Percentiles rank a stretch among this genome's conserved stretches.
These are phyloP conservation scores for Sambucus nigra DNA, from an alignment of 129 eudicot species.

Conservation along the genomic window DNA sequence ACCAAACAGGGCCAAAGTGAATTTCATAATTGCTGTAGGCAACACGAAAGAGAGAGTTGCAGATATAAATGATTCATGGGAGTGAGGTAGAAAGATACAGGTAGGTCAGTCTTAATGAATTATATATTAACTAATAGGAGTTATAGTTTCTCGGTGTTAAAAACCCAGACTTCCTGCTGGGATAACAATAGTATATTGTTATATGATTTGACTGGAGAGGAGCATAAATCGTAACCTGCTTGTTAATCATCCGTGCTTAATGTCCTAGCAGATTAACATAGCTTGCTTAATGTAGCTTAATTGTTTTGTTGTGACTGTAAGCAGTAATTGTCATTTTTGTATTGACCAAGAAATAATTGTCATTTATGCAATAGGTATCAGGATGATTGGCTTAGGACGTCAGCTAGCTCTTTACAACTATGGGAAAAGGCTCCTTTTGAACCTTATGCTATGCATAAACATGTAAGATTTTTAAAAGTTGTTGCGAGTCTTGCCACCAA, in stretches of 20 bases:
- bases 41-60: too few relatives aligned
- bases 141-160: neutral
- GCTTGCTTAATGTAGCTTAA: neutral
- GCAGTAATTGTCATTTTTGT: neutral
- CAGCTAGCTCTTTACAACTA: slow-evolving; percentile 72
- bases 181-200: neutral
- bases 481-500: too few relatives aligned
- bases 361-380: slow-evolving; percentile 60
- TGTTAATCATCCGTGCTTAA: neutral
- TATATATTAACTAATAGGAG: too few relatives aligned
- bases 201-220: neutral
- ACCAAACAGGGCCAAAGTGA: too few relatives aligned
- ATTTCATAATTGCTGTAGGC: too few relatives aligned
- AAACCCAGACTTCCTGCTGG: neutral
- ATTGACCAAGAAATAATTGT: slow-evolving; percentile 4
- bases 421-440: slow-evolving; percentile 99
- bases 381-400: slow-evolving; percentile 98
- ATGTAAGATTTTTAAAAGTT: slow-evolving; percentile 35
- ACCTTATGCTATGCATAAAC: slow-evolving; percentile 91
- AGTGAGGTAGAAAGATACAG: too few relatives aligned
- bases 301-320: neutral
- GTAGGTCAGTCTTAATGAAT: too few relatives aligned
- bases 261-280: neutral
- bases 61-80: too few relatives aligned
- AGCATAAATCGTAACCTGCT: neutral